Evolutionary conservation across 169 alveolate species (phyloP), one percentile per base, ranked within the genome.

Genomic region (Eimeria acervulina): DNA sequence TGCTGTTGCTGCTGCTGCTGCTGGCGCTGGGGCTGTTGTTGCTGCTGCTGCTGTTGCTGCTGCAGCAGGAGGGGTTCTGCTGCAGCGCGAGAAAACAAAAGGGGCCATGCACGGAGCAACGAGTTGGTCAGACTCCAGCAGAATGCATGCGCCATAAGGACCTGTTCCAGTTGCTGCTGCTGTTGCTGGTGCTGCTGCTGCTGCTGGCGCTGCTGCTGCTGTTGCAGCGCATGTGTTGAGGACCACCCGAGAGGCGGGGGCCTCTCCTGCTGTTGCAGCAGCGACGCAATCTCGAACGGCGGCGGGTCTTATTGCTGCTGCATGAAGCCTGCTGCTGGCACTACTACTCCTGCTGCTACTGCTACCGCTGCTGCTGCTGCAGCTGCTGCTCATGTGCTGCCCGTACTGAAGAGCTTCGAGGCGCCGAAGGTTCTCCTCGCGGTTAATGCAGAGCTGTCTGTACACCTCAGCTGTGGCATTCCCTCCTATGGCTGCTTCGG

Each of bases 251-350:
- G 66, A 80, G 70, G 70, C 90, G 4, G 19, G 70, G 47, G 68
- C 40, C 33, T 80, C 90, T 26, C 90, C 90, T 80, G 90, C 90
- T 80, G 70, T 80, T 80, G 90, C 90, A 26, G 90, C 90, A 40
- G 90, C 68, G 2, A 17, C 23, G 68, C 70, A 44, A 40, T 40
- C 42, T 26, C 36, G 15, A 15, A 47, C 13, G 13, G 68, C 90
- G 17, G 47, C 36, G 15, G 63, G 40, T 19, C 28, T 13, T 26
- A 61, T 61, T 42, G 90, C 90, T 80, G 44, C 68, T 80, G 42
- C 68, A 42, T 4, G 36, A 8, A 15, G 26, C 40, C 90, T 26
- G 40, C 90, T 42, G 68, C 42, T 47, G 55, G 19, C 12, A 12
- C 55, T 47, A 12, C 55, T 47, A 12, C 55, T 47, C 19, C 55